Evolutionary conservation across 768 basidiomycete genomes (phyloP), one percentile per base, ranked within the genome.

Genomic region (Ramaria rubella): DNA sequence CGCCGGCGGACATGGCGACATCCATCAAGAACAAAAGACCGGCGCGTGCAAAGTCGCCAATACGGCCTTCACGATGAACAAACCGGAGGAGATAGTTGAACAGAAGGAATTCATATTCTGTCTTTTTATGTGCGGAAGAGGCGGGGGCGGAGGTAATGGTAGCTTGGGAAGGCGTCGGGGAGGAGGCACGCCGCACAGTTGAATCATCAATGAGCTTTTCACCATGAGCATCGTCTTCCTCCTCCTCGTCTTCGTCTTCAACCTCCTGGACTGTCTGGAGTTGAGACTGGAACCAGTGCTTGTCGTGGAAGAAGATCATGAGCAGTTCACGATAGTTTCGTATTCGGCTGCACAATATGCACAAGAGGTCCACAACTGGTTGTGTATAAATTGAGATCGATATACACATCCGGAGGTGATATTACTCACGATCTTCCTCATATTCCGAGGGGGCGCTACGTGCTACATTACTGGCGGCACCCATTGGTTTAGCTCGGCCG

Each of bases 281-380:
- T 59, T 90, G 85, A 5, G 86, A 85, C 9, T 77, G 83, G 66
- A 85, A 86, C 85, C 90, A 90, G 62, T 90, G 84, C 65, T 90
- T 94, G 68, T 95, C 93, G 64, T 94, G 92, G 68, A 98, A 95
- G 75, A 97, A 97, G 60, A 98, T 95, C 81, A 96, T 89, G 36
- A 98, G 81, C 1, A 98, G 76, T 63, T 94, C 90, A 36, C 90
- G 83, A 66, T 87, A 84, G 29, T 89, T 88, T 55, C 90, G 80
- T 66, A 98, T 96, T 44, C 93, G 82, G 64, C 89, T 93, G 77
- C 94, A 95, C 31, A 97, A 70, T 59, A 89, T 90, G 72, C 93
- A 95, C 52, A 97, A 79, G 27, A 96, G 74, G 67, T 94, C 90
- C 59, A 96, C 93, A 70, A 98, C 85, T 96, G 64, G 36, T 24